phyloP scores from a whole-genome alignment of 495 filamentous ascomycete species.

The Hyphodiscus hymeniophilus region DNA sequence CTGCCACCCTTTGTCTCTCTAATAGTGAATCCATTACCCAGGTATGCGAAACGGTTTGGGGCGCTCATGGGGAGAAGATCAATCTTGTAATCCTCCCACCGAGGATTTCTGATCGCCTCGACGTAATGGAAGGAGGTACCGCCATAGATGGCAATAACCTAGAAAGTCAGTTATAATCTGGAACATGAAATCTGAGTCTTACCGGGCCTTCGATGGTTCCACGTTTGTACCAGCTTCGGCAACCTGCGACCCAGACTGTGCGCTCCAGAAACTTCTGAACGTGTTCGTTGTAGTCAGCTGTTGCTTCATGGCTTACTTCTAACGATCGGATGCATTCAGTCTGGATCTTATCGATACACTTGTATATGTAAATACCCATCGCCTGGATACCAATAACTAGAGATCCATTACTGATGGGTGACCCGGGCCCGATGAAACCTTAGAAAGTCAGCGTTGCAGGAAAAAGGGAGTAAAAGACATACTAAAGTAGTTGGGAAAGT shows the following conservation, averaged over 20 bases:
- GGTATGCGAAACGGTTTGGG: too few relatives aligned
- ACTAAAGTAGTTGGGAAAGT: slow-evolving; percentile 2
- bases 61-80: too few relatives aligned
- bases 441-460: too few relatives aligned
- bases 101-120: not conserved
- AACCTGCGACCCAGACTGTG: slow-evolving; percentile 18
- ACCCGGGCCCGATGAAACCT: not conserved
- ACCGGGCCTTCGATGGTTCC: slow-evolving; percentile 25
- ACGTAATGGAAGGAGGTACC: not conserved
- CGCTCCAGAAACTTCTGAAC: slow-evolving; percentile 23
- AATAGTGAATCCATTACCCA: too few relatives aligned
- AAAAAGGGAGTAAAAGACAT: too few relatives aligned
- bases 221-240: slow-evolving; percentile 27
- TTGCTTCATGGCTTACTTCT: slow-evolving; percentile 23
- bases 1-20: too few relatives aligned
- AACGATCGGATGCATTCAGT: slow-evolving; percentile 16
- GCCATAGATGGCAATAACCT: not conserved
- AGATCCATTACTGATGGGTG: not conserved
- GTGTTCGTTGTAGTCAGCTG: slow-evolving; percentile 23
- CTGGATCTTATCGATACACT: not conserved
- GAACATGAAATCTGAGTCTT: too few relatives aligned
- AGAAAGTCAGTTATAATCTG: too few relatives aligned
- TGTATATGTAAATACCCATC: not conserved
- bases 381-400: not conserved
- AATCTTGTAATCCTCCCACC: not conserved